Percentiles rank a stretch among this genome's conserved stretches.
phyloP scores from a whole-genome alignment of 192 early-diverging fungal species.

The Umbelopsis ramanniana region DNA sequence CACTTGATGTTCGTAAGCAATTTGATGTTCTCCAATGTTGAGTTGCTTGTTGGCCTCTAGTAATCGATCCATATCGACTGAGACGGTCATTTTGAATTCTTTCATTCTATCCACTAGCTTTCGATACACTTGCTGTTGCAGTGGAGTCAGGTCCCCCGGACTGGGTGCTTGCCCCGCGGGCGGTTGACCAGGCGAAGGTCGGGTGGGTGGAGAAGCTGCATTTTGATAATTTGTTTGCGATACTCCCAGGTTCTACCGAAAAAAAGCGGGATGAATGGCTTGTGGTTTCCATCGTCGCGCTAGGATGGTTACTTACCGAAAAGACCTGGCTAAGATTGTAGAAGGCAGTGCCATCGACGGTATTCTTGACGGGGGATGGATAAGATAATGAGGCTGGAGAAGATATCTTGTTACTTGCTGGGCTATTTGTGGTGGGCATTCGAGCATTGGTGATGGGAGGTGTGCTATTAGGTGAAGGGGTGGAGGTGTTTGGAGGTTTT shows the following conservation, averaged over 20 bases:
- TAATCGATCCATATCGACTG: conserved; percentile 67
- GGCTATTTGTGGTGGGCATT: not conserved
- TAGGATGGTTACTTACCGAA: not conserved
- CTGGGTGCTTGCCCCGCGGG: not conserved
- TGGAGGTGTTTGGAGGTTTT: conserved; percentile 46
- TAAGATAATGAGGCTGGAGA: conserved; percentile 22
- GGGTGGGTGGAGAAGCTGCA: not conserved
- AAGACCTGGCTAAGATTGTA: conserved; percentile 28
- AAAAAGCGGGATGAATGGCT: no score
- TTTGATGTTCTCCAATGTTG: conserved; percentile 68
- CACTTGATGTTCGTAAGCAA: conserved; percentile 62
- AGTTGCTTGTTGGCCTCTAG: conserved; percentile 70
- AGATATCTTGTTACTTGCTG: conserved; percentile 19
- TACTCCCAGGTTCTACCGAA: not conserved
- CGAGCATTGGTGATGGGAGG: conserved; percentile 29
- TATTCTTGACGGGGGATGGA: conserved; percentile 9
- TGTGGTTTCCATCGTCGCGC: no score
- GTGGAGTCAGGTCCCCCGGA: conserved; percentile 20
- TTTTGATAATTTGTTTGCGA: not conserved
- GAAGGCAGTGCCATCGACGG: conserved; percentile 15
- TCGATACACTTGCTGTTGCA: conserved; percentile 65
- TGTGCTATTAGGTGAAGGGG: conserved; percentile 41
- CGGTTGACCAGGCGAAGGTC: not conserved
- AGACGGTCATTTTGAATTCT: conserved; percentile 61
- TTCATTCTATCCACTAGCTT: conserved; percentile 60